Evolutionary conservation across 192 early-diverging fungal species (phyloP), one percentile per base, ranked within the genome.

Genomic region (Podila horticola): DNA sequence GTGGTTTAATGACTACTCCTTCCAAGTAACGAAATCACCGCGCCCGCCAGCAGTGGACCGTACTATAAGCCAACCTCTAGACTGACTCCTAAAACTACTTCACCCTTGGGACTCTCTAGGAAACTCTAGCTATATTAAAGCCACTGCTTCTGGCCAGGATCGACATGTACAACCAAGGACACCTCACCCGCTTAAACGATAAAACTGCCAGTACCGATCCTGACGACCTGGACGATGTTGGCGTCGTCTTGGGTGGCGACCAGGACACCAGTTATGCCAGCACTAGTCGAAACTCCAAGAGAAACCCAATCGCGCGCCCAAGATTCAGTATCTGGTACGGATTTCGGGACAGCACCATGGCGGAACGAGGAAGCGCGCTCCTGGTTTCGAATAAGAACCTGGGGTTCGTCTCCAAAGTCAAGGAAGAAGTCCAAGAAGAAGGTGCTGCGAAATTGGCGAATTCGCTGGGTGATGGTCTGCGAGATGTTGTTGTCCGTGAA

Each of bases 1-100:
- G 3, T 81, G 77, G 77, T 81, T 81, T 28, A 81, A 73, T 48
- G 77, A 81, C 45, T 73, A 69, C 36, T 48, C 77, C 15, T 73
- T 81, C 22, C 77, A 81, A 33, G 77, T 79, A 69, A 6, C 29
- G 1, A 7, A 36, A 50, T 38, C 52, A 11, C 64, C 55, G 1
- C 5, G 15, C 50, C 36, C 20, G 30, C 24, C 20, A 29, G 60
- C 30, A 26, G 22, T 64, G 28, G 3, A 24, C 58, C 22, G 28
- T 49, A 28, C 31, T 50, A n/a, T 28, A 17, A 28, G 26, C 29
- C 22, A 28, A 61, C 29, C 20, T n/a, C 22, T 61, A 11, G 29
- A 20, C 13, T 17, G 20, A 28, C 22, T 22, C 0, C 11, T 6
- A 34, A 6, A 34, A 6, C 8, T 24, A 22, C 8, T n/a, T n/a